phyloP scores from a whole-genome alignment of 768 basidiomycete genomes.

The Mycena amicta region DNA sequence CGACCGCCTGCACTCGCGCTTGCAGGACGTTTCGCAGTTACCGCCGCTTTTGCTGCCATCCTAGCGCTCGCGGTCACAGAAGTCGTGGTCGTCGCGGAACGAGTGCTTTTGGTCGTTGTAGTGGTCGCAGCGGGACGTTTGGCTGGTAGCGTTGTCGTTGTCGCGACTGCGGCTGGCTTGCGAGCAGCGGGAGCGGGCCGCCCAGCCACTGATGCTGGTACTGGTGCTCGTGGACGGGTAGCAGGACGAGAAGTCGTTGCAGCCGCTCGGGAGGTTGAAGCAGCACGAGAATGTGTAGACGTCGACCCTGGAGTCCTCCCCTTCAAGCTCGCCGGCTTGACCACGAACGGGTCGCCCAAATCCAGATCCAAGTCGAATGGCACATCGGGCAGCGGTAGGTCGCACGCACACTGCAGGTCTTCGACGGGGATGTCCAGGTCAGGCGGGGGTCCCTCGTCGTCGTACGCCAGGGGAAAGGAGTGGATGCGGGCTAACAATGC shows the following conservation, averaged over 20 bases:
- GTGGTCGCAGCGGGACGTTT: no score
- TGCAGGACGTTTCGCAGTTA: no score
- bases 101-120: background rate
- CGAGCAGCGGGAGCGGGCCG: background rate
- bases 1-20: no score
- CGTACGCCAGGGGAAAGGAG: slow-evolving; percentile 27
- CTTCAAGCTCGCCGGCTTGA: background rate
- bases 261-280: background rate
- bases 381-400: slow-evolving; percentile 27
- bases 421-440: slow-evolving; percentile 31
- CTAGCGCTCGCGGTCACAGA: background rate
- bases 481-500: slow-evolving; percentile 37
- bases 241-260: background rate
- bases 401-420: slow-evolving; percentile 23
- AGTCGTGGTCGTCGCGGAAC: background rate
- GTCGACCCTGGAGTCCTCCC: background rate
- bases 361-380: background rate
- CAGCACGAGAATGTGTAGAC: background rate
- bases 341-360: background rate
- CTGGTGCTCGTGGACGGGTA: background rate
- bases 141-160: background rate
- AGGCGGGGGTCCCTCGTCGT: slow-evolving; percentile 32
- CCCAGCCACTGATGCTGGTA: background rate
- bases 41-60: background rate
- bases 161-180: background rate